Evolutionary conservation across 2,329 filamentous ascomycete species (phyloP), one percentile per base, ranked within the genome.

Genomic region (Lasiodiplodia theobromae): DNA sequence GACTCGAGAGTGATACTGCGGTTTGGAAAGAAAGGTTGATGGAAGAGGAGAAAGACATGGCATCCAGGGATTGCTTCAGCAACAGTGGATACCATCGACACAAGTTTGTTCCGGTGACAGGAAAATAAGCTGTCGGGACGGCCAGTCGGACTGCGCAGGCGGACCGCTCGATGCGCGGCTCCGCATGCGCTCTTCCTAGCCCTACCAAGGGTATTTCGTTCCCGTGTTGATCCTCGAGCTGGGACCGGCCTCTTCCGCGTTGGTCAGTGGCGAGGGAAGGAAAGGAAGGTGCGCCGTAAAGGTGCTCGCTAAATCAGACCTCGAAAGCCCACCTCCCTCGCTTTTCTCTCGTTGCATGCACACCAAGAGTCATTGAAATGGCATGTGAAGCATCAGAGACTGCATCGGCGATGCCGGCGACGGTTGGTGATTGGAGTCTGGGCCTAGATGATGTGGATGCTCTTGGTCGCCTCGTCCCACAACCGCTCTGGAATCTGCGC

Each of bases 271-370:
- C 44, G 18, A 47, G 44, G 10, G 44, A 47, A 10, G 44, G 44
- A 47, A 47, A 10, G 44, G 44, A 47, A 47, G 44, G 44, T 47
- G 44, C 44, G n/a, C n/a, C 44, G 44, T n/a, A n/a, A 47, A 34
- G 31, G 31, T 34, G 11, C 51, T 53, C 51, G 51, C 51, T 53
- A 53, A 53, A 53, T 53, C 51, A 14, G 51, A 53, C 51, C 12
- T 53, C 51, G 51, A 53, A 12, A 25, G 21, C 44, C 44, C 44
- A 47, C 44, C 14, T 47, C 44, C 7, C 44, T 21, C 44, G 44
- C n/a, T 47, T 21, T 47, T 10, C n/a, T 47, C 44, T n/a, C 51
- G 51, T 21, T 53, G 23, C 51, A 53, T 53, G 44, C 44, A 10
- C n/a, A 10, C 44, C 44, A n/a, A 47, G 18, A 8, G 18, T 21